A percentile compares a stretch with the other conserved stretches of the same genome.
Conservation (phyloP, 2,329 filamentous ascomycete species). For the Cadophora sp. region DNA sequence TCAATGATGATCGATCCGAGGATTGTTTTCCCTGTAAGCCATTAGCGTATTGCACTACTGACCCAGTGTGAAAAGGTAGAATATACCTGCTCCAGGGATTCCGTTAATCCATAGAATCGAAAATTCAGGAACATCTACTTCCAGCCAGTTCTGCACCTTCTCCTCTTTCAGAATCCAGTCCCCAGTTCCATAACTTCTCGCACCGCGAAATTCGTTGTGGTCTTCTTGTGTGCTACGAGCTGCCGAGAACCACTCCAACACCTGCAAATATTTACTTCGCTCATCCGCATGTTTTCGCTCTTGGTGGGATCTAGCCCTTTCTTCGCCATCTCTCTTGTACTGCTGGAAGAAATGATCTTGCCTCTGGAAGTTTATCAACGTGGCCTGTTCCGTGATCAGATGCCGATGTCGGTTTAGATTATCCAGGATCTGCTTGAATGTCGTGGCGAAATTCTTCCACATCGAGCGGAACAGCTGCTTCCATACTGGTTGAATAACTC, state of each 20-base stretch:
- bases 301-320: not conserved
- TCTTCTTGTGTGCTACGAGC: slow-evolving; percentile 26
- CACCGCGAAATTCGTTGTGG: slow-evolving; percentile 34
- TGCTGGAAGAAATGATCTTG: slow-evolving; percentile 13
- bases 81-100: slow-evolving; percentile 49
- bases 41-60: too few species aligned
- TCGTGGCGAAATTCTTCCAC: slow-evolving; percentile 45
- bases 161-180: slow-evolving; percentile 44
- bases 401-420: slow-evolving; percentile 41
- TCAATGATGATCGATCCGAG: slow-evolving; percentile 50
- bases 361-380: slow-evolving; percentile 32
- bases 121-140: slow-evolving; percentile 28
- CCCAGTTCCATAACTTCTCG: slow-evolving; percentile 36
- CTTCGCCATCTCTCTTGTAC: slow-evolving; percentile 1
- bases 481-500: slow-evolving; percentile 30
- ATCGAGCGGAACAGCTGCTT: slow-evolving; percentile 45
- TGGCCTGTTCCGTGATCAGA: slow-evolving; percentile 43
- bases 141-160: slow-evolving; percentile 30
- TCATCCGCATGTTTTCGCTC: slow-evolving; percentile 29
- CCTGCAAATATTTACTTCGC: slow-evolving; percentile 26
- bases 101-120: slow-evolving; percentile 50
- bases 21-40: slow-evolving; percentile 47
- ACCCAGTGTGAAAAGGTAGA: too few species aligned
- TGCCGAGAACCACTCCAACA: slow-evolving; percentile 36
- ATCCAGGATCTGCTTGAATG: slow-evolving; percentile 42